Evolutionary conservation across 2,329 filamentous ascomycete genomes (phyloP).

Genomic region (Colletotrichum destructivum): DNA sequence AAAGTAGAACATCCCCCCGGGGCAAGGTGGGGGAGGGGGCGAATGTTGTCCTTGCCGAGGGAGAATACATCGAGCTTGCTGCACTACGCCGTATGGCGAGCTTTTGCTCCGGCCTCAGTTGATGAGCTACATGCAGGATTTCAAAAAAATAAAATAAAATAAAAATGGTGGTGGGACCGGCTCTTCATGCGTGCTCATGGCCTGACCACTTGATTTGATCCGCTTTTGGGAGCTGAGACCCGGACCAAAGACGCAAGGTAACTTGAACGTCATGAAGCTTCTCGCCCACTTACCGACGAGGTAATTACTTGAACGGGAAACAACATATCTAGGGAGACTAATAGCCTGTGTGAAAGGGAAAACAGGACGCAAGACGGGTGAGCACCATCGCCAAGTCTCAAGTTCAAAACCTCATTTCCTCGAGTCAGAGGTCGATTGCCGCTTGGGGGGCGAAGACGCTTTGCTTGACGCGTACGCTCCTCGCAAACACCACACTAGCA

Average conservation of each 20-base stretch:
- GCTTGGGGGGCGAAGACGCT: not conserved
- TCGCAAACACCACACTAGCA: not conserved
- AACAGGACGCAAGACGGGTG: not conserved
- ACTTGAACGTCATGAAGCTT: slow-evolving; percentile 15
- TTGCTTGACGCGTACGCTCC: not conserved
- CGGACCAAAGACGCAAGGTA: slow-evolving; percentile 16
- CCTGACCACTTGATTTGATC: not conserved
- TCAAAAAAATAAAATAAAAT: not conserved
- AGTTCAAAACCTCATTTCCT: not conserved
- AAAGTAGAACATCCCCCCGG: not conserved
- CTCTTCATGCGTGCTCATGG: not conserved
- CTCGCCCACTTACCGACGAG: slow-evolving; percentile 15
- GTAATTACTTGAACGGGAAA: slow-evolving; percentile 19
- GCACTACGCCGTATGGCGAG: slow-evolving; percentile 26
- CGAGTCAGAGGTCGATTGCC: not conserved
- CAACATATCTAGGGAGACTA: too few species aligned
- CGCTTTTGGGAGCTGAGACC: slow-evolving; percentile 27
- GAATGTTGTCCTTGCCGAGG: not conserved
- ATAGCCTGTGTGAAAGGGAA: not conserved
- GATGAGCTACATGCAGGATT: not conserved
- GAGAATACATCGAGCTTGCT: not conserved
- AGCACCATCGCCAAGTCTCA: not conserved
- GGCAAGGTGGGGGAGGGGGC: not conserved
- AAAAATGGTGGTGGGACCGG: not conserved
- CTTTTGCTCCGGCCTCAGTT: slow-evolving; percentile 6